phyloP scores from a whole-genome alignment of 1,284 basidiomycete species.

The Ganoderma resinaceum region DNA sequence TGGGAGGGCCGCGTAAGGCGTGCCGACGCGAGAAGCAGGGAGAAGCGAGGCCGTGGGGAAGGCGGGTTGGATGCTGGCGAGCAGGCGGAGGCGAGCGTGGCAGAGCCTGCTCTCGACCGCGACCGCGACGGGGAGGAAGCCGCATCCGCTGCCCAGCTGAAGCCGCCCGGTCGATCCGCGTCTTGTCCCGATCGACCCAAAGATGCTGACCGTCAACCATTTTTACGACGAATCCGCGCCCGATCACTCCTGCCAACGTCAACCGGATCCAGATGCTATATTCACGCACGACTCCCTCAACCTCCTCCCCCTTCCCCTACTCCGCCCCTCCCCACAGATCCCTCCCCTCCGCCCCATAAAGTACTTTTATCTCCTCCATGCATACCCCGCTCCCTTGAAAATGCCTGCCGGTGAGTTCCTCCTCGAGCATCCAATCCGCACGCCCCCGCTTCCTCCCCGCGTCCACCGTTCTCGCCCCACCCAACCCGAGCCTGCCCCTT shows the following conservation, averaged over 20 bases:
- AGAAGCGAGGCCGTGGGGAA: constrained; percentile 29
- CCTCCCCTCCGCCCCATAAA: constrained; percentile 12
- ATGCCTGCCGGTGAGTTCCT: constrained; percentile 29
- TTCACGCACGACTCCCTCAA: constrained; percentile 28
- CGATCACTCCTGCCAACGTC: constrained; percentile 31
- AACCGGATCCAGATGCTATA: constrained; percentile 32
- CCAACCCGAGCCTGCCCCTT: constrained; percentile 2
- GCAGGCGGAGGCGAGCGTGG: not conserved
- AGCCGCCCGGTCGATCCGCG: not conserved
- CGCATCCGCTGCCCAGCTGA: not conserved
- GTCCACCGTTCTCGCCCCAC: constrained; percentile 6
- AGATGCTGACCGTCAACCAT: constrained; percentile 22
- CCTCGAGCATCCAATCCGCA: constrained; percentile 12
- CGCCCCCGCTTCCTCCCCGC: not conserved
- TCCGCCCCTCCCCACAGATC: constrained; percentile 2
- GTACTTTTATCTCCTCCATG: constrained; percentile 27
- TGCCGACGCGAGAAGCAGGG: constrained; percentile 22
- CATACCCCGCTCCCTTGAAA: constrained; percentile 14
- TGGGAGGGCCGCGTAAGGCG: constrained; percentile 12
- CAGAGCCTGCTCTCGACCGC: constrained; percentile 12
- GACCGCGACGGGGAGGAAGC: not conserved
- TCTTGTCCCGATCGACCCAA: constrained; percentile 12
- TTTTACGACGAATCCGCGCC: constrained; percentile 26
- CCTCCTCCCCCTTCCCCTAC: constrained; percentile 13
- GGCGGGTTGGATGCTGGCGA: constrained; percentile 5